These are phyloP conservation scores for Trichophyton equinum DNA, from an alignment of 2,329 filamentous ascomycete species.

Conservation along the genomic window DNA sequence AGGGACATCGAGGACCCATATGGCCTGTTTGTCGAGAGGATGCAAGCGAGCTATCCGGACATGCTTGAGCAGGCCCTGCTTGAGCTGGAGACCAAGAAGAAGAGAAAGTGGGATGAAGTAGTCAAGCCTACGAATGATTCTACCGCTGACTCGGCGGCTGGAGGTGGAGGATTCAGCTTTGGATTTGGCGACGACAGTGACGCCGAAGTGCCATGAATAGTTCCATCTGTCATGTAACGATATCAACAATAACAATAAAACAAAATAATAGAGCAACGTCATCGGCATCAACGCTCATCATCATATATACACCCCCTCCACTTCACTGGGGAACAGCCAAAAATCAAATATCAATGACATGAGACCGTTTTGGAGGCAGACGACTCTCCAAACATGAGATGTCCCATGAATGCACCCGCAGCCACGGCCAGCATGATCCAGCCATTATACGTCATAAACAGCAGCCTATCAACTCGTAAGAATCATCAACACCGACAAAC, in stretches of 20 bases:
- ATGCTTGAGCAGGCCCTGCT: slow-evolving; percentile 53
- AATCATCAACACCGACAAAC: too few relatives aligned
- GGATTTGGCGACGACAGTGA: slow-evolving; percentile 48
- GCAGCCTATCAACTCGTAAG: slow-evolving; percentile 49
- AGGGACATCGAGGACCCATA: slow-evolving; percentile 60
- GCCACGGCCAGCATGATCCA: slow-evolving; percentile 92
- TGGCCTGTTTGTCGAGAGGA: slow-evolving; percentile 57
- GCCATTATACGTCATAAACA: slow-evolving; percentile 99
- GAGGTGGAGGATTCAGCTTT: slow-evolving; percentile 48
- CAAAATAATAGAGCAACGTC: background rate
- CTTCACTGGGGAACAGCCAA: background rate
- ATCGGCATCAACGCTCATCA: background rate
- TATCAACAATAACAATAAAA: background rate
- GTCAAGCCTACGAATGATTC: slow-evolving; percentile 43
- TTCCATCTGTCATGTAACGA: slow-evolving; percentile 6
- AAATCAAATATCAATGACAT: slow-evolving; percentile 53
- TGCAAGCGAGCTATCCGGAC: slow-evolving; percentile 51
- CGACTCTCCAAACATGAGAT: slow-evolving; percentile 63
- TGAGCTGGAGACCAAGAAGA: slow-evolving; percentile 53
- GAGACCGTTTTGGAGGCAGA: slow-evolving; percentile 72
- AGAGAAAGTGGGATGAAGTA: slow-evolving; percentile 76
- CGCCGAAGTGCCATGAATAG: slow-evolving; percentile 34
- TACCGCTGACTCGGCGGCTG: slow-evolving; percentile 20
- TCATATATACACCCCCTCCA: background rate
- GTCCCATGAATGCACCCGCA: slow-evolving; percentile 78